Percentiles rank a stretch among this genome's conserved stretches.
These are phyloP conservation scores for Flaveria brownii DNA, from an alignment of 129 eudicot species.

Conservation along the genomic window DNA sequence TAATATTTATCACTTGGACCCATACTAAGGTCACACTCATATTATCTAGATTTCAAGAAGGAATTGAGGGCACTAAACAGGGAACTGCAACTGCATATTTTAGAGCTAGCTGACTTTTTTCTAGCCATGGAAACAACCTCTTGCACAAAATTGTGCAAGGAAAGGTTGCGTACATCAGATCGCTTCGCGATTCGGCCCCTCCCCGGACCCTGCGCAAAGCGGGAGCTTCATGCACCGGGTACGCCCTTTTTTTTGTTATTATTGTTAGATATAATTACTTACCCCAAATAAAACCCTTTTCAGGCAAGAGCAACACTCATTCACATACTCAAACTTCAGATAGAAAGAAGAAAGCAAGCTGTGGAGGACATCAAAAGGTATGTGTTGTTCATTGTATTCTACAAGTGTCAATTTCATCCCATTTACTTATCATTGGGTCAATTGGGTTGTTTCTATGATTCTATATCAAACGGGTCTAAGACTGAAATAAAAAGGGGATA, in stretches of 20 bases:
- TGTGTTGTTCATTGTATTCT: background rate
- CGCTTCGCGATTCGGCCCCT: too few species aligned
- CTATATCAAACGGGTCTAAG: background rate
- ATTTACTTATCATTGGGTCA: background rate
- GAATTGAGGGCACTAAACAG: conserved; percentile 83
- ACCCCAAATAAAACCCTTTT: background rate
- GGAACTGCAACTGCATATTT: conserved; percentile 75
- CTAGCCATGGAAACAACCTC: too few species aligned
- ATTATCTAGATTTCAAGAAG: conserved; percentile 69
- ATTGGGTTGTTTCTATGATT: conserved; percentile 18
- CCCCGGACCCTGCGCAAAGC: too few species aligned
- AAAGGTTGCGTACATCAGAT: too few species aligned
- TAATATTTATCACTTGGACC: background rate
- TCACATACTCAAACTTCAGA: conserved; percentile 84
- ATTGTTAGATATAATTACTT: background rate
- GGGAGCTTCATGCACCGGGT: too few species aligned
- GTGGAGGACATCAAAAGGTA: conserved; percentile 89
- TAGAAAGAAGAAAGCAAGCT: conserved; percentile 83
- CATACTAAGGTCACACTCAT: background rate
- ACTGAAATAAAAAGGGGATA: background rate
- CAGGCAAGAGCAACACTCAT: conserved; percentile 93
- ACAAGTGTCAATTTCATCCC: background rate
- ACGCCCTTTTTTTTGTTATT: background rate
- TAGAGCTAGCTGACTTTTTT: conserved; percentile 71
- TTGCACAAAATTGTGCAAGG: too few species aligned